Conservation (phyloP, 306 rosid genomes). For the Senna siamea region DNA sequence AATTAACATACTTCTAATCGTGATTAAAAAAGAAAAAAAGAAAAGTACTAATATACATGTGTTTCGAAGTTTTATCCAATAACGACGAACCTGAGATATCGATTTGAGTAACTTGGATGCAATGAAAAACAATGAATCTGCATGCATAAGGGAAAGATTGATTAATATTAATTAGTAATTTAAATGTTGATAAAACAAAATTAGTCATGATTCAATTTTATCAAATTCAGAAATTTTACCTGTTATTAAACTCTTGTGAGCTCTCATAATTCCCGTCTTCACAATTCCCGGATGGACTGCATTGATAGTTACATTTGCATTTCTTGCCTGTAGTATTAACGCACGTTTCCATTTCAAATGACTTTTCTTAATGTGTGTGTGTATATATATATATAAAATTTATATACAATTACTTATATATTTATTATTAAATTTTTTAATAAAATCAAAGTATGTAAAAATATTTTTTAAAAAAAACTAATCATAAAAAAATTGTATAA, state of each 20-base stretch:
- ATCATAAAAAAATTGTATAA: too few species aligned
- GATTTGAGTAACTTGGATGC: conserved; percentile 87
- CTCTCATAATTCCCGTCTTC: conserved; percentile 82
- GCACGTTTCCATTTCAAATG: conserved; percentile 11
- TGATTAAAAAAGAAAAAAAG: too few species aligned
- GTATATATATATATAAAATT: too few species aligned
- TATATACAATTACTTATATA: too few species aligned
- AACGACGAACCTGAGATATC: conserved; percentile 83
- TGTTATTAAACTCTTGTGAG: conserved; percentile 78
- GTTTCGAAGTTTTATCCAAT: too few species aligned
- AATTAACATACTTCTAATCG: too few species aligned
- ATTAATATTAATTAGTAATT: conserved; percentile 6
- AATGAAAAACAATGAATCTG: conserved; percentile 86
- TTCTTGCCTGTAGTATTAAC: conserved; percentile 57
- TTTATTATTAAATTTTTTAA: too few species aligned
- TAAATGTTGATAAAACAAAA: neutral
- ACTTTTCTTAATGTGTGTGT: too few species aligned
- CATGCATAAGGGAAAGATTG: conserved; percentile 14
- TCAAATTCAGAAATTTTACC: conserved; percentile 43
- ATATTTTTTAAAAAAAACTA: too few species aligned
- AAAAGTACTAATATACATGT: too few species aligned
- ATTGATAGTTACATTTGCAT: conserved; percentile 85
- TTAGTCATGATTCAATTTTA: neutral
- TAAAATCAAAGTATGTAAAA: too few species aligned
- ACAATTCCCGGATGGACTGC: conserved; percentile 94